Evolutionary conservation across 768 basidiomycete genomes (phyloP).

Genomic region (Leccinum olivaceopallidum): DNA sequence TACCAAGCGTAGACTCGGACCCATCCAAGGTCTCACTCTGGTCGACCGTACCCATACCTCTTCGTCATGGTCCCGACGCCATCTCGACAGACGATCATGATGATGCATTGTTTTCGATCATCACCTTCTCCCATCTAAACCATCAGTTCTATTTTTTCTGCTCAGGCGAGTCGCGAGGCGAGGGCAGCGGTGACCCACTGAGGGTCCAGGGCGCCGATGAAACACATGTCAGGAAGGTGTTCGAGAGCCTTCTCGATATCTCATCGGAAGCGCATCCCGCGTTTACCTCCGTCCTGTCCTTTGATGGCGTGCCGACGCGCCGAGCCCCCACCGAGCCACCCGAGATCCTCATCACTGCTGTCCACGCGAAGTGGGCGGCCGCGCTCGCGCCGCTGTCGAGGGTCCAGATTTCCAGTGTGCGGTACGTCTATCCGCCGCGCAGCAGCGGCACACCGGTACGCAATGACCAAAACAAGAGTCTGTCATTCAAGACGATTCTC

Average conservation of each 20-base stretch:
- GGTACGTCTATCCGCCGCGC: no score
- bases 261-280: neutral
- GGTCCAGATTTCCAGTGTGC: no score
- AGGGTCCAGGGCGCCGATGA: conserved; percentile 8
- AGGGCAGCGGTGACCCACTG: neutral
- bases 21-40: conserved; percentile 18
- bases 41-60: conserved; percentile 20
- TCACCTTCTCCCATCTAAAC: conserved; percentile 9
- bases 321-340: no score
- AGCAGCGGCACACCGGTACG: neutral
- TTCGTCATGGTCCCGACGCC: neutral
- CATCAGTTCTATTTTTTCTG: conserved; percentile 22
- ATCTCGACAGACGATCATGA: neutral
- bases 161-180: conserved; percentile 8
- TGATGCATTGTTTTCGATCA: conserved; percentile 22
- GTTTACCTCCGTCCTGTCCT: neutral
- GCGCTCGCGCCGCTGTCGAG: no score
- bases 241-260: conserved; percentile 10
- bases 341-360: no score
- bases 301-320: no score
- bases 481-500: neutral
- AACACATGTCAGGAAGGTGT: conserved; percentile 17
- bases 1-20: conserved; percentile 9
- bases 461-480: neutral
- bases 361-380: no score